phyloP scores from a whole-genome alignment of 257 asterid species.

The Marsdenia floribunda region DNA sequence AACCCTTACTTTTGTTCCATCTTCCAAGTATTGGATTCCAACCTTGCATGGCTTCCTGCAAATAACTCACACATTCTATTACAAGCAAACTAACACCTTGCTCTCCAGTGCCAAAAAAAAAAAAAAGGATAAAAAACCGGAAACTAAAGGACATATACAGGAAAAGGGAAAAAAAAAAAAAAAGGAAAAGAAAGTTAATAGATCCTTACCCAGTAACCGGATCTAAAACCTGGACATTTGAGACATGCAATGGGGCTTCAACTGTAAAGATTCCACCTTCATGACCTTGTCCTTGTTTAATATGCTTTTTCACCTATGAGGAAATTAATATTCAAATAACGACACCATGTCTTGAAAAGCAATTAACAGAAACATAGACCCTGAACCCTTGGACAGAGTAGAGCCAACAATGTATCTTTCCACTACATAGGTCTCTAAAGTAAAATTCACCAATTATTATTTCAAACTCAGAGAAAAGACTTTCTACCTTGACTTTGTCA shows the following conservation, averaged over 20 bases:
- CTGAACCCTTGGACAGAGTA: neutral
- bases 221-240: constrained; percentile 85
- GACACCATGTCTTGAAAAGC: neutral
- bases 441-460: neutral
- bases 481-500: neutral
- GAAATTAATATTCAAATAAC: constrained; percentile 11
- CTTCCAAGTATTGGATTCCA: constrained; percentile 74
- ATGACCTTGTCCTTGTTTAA: constrained; percentile 96
- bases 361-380: neutral
- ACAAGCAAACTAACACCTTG: neutral
- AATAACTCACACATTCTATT: constrained; percentile 11
- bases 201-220: constrained; percentile 74
- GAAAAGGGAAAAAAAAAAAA: neutral
- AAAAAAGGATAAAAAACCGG: neutral
- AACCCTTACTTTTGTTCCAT: constrained; percentile 78
- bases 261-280: constrained; percentile 96
- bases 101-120: neutral
- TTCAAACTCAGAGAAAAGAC: neutral
- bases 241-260: constrained; percentile 94
- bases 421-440: neutral
- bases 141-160: neutral
- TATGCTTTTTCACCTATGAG: constrained; percentile 88
- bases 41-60: constrained; percentile 82
- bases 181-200: neutral
- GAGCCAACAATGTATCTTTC: neutral